phyloP scores from a whole-genome alignment of 176 grass and related monocot species.

The Oryza officinalis region DNA sequence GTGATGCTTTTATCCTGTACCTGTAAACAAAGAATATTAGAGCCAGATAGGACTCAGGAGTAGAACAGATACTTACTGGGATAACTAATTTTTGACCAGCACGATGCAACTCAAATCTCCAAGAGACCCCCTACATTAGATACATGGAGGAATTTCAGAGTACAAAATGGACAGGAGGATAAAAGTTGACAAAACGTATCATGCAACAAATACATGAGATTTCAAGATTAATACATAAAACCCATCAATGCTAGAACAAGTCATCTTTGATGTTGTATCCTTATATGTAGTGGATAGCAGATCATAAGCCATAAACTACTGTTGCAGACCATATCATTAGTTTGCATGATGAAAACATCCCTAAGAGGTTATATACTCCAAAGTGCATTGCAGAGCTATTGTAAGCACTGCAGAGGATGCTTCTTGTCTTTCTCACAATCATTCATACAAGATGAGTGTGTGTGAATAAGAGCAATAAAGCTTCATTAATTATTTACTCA shows the following conservation, averaged over 20 bases:
- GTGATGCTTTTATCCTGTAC: not conserved
- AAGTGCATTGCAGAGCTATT: not conserved
- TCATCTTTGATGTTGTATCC: not conserved
- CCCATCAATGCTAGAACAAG: not conserved
- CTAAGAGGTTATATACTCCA: conserved; percentile 5
- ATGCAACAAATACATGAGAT: conserved; percentile 20
- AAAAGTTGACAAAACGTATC: conserved; percentile 15
- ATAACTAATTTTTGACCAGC: conserved; percentile 86
- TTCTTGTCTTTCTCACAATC: not conserved
- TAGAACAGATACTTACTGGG: conserved; percentile 69
- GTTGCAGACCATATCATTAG: not conserved
- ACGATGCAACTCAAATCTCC: conserved; percentile 94
- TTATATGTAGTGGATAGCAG: not conserved
- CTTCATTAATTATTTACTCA: not conserved
- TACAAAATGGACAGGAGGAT: conserved; percentile 13
- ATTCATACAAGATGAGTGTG: not conserved
- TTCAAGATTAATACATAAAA: not conserved
- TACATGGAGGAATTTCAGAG: conserved; percentile 24
- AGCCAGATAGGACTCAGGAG: conserved; percentile 5
- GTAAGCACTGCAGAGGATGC: not conserved
- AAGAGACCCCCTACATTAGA: conserved; percentile 74
- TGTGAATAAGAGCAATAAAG: not conserved
- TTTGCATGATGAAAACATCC: not conserved
- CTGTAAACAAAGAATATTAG: conserved; percentile 17
- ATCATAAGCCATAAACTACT: not conserved